Evolutionary conservation across 305 asterid genomes (phyloP).

Genomic region (Fraxinus sp.): DNA sequence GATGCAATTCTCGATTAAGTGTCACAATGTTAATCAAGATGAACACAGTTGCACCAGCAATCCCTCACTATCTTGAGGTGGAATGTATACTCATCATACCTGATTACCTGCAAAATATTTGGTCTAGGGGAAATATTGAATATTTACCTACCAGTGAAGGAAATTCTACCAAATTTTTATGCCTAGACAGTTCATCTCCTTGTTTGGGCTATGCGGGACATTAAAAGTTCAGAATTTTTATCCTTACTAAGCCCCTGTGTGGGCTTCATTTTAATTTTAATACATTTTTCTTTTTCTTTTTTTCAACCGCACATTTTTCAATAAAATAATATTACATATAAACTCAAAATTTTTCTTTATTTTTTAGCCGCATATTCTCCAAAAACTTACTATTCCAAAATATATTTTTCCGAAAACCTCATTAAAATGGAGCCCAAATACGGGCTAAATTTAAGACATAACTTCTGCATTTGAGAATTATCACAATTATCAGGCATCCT

Average conservation of each 20-base stretch:
- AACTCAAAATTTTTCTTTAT: too few species aligned
- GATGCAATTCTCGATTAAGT: neutral
- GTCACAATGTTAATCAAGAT: neutral
- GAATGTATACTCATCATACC: neutral
- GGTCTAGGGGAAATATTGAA: neutral
- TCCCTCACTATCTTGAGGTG: neutral
- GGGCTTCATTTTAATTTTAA: too few species aligned
- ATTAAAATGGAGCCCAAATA: too few species aligned
- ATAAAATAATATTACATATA: too few species aligned
- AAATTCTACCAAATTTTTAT: neutral
- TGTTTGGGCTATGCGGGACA: neutral
- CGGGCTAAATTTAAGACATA: neutral
- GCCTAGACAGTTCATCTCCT: neutral
- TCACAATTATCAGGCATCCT: neutral
- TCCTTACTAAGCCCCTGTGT: too few species aligned
- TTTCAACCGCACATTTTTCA: too few species aligned
- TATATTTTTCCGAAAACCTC: too few species aligned
- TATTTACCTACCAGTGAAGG: neutral
- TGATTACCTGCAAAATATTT: neutral
- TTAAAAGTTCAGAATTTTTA: too few species aligned
- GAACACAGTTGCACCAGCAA: neutral
- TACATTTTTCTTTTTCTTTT: too few species aligned
- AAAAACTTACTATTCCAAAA: too few species aligned
- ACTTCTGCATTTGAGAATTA: neutral
- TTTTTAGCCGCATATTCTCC: too few species aligned